These are phyloP conservation scores for Scheffersomyces lignosus DNA, from an alignment of 805 yeast species.

Conservation along the genomic window DNA sequence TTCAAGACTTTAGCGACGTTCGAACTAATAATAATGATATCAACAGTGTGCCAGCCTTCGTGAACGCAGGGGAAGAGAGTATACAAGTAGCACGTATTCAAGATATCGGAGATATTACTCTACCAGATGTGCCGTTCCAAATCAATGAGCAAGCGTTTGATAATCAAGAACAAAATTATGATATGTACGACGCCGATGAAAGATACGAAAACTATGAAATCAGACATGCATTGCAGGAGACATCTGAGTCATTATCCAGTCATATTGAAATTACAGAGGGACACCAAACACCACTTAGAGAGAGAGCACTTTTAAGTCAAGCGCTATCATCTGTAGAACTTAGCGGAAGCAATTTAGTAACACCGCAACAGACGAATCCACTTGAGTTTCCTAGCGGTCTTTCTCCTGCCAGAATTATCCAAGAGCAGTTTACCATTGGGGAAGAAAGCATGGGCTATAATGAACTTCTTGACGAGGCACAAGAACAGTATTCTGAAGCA, in stretches of 20 bases:
- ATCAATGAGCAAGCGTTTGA: no score
- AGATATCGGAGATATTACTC: neutral
- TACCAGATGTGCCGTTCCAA: neutral
- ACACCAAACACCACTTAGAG: neutral
- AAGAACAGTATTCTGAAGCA: neutral
- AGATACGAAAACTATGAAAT: neutral
- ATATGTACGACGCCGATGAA: neutral
- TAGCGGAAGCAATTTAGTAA: neutral
- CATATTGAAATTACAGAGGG: neutral
- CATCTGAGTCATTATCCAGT: neutral
- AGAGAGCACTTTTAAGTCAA: neutral
- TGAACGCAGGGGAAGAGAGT: no score
- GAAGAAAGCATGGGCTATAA: no score
- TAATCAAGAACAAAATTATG: neutral
- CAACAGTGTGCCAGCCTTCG: no score
- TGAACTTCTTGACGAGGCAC: no score
- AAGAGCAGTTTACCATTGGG: neutral
- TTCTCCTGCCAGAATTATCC: neutral
- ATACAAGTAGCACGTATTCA: neutral
- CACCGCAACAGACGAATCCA: neutral
- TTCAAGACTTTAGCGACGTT: neutral
- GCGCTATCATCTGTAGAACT: neutral
- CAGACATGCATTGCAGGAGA: neutral
- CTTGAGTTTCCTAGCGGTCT: neutral
- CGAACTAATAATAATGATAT: no score